Base-by-base conservation (phyloP, 176 grass and related monocot species). In the Oryza punctata region DNA sequence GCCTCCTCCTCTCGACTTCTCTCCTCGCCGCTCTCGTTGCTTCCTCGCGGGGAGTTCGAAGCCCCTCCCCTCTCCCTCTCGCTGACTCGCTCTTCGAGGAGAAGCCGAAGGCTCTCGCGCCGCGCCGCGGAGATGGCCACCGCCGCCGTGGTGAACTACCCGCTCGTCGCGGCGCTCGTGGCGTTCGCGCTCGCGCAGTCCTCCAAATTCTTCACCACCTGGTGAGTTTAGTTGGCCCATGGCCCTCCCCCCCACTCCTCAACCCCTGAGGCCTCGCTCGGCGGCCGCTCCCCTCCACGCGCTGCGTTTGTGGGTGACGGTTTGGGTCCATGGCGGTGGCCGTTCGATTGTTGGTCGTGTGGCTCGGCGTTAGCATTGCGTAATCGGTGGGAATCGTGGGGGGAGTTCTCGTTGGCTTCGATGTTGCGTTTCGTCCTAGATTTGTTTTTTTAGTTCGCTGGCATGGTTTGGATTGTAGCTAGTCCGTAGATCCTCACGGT, bases 141-240 rank as follows among this genome's bases (percentile, higher is more conserved):
- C 41, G 43, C 67, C 65, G 47, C 21, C 32, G 70, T 38, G 37
- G 79, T 83, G 61, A 97, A 97, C 72, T 92, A 88, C 72, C 94
- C 94, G 69, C 90, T 97, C 43, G 79, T 92, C 78, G 74, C 94
- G 30, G 94, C 85, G 41, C 69, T 97, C 59, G 61, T 97, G 68
- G 92, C 90, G 8, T 97, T 90, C 72, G 69, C 80, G 12, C 7
- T 89, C 72, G 92, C 94, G 65, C 94, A 94, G 86, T 86, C 92
- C 68, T 79, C 65, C 37, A 94, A 94, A 88, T 85, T 97, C 90
- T 82, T 97, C 87, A 97, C 90, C 21, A 76, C 86, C 77, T 92
- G 94, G 94, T 97, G 64, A 76, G 75, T 23, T 43, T 16, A 0
- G 54, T 69, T 70, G 46, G 44, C 44, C 44, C 3, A 32, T 46